phyloP scores from a whole-genome alignment of 345 rosid species.

The rapeseed (Brassica napus) region Da-Ae NC_063445.1:51435501-51436000 shows the following conservation, averaged over 20 bases:
- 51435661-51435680: slow-evolving; percentile 40
- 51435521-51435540: slow-evolving; percentile 88
- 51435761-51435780: slow-evolving; percentile 53
- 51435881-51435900: slow-evolving; percentile 59
- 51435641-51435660: slow-evolving; percentile 38
- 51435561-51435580: slow-evolving; percentile 82
- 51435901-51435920: slow-evolving; percentile 48
- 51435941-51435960: slow-evolving; percentile 97
- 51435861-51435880: slow-evolving; percentile 49
- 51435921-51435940: slow-evolving; percentile 66
- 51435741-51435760: slow-evolving; percentile 50
- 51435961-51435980: slow-evolving; percentile 95
- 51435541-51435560: slow-evolving; percentile 77
- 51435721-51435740: slow-evolving; percentile 49
- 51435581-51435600: slow-evolving; percentile 78
- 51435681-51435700: slow-evolving; percentile 44
- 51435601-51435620: slow-evolving; percentile 52
- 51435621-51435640: slow-evolving; percentile 47
- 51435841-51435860: slow-evolving; percentile 51
- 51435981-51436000: slow-evolving; percentile 54
- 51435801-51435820: slow-evolving; percentile 50
- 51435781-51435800: slow-evolving; percentile 78
- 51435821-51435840: slow-evolving; percentile 45
- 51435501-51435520: slow-evolving; percentile 85
- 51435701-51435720: slow-evolving; percentile 56